Conservation (phyloP, 768 basidiomycete genomes). For the Trametes cinnabarina region DNA sequence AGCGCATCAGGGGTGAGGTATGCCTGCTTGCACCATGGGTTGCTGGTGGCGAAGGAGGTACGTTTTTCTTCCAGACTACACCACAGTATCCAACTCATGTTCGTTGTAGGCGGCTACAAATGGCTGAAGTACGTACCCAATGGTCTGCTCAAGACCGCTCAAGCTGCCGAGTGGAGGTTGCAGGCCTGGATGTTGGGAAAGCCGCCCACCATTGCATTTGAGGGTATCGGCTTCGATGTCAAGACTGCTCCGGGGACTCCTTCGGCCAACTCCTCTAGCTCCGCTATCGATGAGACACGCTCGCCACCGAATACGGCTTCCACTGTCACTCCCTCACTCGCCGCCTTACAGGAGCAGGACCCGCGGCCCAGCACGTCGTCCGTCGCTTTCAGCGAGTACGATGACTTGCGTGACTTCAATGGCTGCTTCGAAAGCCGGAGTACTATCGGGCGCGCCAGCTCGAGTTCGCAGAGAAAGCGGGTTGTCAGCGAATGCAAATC, state of each 20-base stretch:
- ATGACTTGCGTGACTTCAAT: slow-evolving; percentile 83
- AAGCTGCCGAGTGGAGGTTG: slow-evolving; percentile 95
- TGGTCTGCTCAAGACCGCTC: slow-evolving; percentile 88
- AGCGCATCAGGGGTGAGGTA: slow-evolving; percentile 78
- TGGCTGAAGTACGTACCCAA: slow-evolving; percentile 98
- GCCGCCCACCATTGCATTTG: slow-evolving; percentile 78
- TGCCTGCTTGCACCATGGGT: slow-evolving; percentile 97
- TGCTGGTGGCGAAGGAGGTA: slow-evolving; percentile 84
- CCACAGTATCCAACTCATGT: slow-evolving; percentile 4
- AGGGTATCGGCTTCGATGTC: slow-evolving; percentile 82
- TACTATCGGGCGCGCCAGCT: slow-evolving; percentile 54
- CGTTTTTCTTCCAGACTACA: slow-evolving; percentile 30
- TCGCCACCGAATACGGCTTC: slow-evolving; percentile 14
- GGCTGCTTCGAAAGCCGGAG: slow-evolving; percentile 82
- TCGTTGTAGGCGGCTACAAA: slow-evolving; percentile 70
- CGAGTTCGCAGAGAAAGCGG: slow-evolving; percentile 27
- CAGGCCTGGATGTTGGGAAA: slow-evolving; percentile 98
- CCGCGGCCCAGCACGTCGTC: slow-evolving; percentile 73
- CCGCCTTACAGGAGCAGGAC: slow-evolving; percentile 35
- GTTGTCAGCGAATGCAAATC: slow-evolving; percentile 34
- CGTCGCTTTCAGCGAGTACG: slow-evolving; percentile 79
- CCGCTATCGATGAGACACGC: slow-evolving; percentile 6
- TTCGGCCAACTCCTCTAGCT: slow-evolving; percentile 11
- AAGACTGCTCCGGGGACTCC: slow-evolving; percentile 15
- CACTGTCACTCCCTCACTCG: slow-evolving; percentile 17